Evolutionary conservation across 2,329 filamentous ascomycete species (phyloP).

Genomic region (Ophiostoma angusticollis): DNA sequence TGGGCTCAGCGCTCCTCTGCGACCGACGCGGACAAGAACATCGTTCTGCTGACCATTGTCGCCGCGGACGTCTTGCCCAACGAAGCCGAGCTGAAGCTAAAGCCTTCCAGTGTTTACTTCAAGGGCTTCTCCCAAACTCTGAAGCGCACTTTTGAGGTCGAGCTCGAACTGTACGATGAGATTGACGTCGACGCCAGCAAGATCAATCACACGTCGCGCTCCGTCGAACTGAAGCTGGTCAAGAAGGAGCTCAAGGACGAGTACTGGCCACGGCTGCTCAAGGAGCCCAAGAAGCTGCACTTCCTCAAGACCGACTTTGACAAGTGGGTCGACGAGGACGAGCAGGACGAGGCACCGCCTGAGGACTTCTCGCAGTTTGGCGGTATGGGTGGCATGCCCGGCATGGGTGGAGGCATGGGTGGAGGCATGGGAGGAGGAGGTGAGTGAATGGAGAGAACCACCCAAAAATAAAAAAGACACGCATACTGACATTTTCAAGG

Average conservation of each 20-base stretch:
- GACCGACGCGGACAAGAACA: slow-evolving; percentile 75
- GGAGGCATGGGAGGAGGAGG: slow-evolving; percentile 28
- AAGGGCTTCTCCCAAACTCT: slow-evolving; percentile 70
- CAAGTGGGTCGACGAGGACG: slow-evolving; percentile 98
- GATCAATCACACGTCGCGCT: slow-evolving; percentile 76
- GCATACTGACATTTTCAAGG: no score
- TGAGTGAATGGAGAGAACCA: neutral
- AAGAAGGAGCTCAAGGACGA: slow-evolving; percentile 95
- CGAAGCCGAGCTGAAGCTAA: slow-evolving; percentile 71
- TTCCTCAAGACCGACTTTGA: slow-evolving; percentile 96
- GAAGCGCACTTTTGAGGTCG: slow-evolving; percentile 76
- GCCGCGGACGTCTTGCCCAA: slow-evolving; percentile 70
- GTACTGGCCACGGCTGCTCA: slow-evolving; percentile 91
- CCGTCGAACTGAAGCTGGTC: slow-evolving; percentile 78
- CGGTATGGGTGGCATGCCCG: slow-evolving; percentile 40
- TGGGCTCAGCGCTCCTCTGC: slow-evolving; percentile 94
- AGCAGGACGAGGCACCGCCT: slow-evolving; percentile 81
- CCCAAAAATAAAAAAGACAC: neutral
- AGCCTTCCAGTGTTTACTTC: slow-evolving; percentile 66
- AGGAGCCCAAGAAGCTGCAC: slow-evolving; percentile 79
- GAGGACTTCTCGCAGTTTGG: slow-evolving; percentile 63
- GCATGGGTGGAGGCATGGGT: slow-evolving; percentile 47
- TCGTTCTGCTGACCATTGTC: slow-evolving; percentile 83
- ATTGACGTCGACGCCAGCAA: slow-evolving; percentile 79
- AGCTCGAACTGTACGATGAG: slow-evolving; percentile 79